Conservation (phyloP, 2,329 filamentous ascomycete genomes). For the Clonostachys rhizophaga region DNA sequence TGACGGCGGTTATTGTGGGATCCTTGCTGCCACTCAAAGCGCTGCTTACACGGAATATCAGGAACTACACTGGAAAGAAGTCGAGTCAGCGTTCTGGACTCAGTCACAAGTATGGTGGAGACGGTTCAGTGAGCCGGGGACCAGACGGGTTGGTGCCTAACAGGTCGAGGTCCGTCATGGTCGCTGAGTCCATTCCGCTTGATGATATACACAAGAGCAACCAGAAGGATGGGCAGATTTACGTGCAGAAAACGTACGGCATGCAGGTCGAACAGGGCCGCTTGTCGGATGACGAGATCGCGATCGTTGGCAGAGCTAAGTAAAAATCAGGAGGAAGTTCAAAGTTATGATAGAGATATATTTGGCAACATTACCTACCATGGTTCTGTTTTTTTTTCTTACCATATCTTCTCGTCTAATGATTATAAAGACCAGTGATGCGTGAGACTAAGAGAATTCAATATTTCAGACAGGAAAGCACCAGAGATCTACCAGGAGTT, state of each 20-base stretch:
- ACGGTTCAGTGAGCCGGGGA: neutral
- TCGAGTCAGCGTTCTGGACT: neutral
- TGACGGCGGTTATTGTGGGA: conserved; percentile 11
- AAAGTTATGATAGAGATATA: too few relatives aligned
- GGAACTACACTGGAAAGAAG: conserved; percentile 5
- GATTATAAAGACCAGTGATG: too few relatives aligned
- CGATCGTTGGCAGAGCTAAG: too few relatives aligned
- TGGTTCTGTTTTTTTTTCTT: too few relatives aligned
- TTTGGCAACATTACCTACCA: too few relatives aligned
- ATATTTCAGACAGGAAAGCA: too few relatives aligned
- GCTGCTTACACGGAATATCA: conserved; percentile 6
- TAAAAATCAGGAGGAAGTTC: too few relatives aligned
- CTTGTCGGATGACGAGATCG: neutral
- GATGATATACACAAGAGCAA: conserved; percentile 7
- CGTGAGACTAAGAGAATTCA: too few relatives aligned
- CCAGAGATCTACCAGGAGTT: too few relatives aligned
- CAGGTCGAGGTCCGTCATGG: conserved; percentile 2
- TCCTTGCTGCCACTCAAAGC: conserved; percentile 11
- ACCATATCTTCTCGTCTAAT: too few relatives aligned
- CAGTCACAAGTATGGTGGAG: neutral
- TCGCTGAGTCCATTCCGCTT: conserved; percentile 7
- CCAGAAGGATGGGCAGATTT: conserved; percentile 7
- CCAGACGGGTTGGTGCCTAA: neutral
- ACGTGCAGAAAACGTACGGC: conserved; percentile 7
- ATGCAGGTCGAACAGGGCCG: neutral